Evolutionary conservation across 768 basidiomycete genomes (phyloP).

Genomic region (Amyloporia xantha): DNA sequence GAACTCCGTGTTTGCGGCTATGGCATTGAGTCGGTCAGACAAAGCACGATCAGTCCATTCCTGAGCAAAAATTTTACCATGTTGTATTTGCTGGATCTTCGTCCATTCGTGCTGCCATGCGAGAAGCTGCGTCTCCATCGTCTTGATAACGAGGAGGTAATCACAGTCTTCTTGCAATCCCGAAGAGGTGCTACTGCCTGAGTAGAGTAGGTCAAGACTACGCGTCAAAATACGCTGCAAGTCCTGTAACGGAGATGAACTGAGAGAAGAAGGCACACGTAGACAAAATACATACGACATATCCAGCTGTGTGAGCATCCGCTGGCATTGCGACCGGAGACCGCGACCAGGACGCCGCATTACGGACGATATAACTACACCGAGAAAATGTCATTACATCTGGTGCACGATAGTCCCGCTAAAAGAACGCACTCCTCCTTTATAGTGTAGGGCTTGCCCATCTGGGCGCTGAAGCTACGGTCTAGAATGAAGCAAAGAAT

Average conservation of each 20-base stretch:
- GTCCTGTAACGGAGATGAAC: conserved; percentile 38
- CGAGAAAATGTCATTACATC: too few species aligned
- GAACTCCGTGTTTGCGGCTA: conserved; percentile 8
- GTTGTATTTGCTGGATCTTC: conserved; percentile 12
- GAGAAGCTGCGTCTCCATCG: conserved; percentile 73
- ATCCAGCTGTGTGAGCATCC: conserved; percentile 68
- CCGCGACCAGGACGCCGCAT: conserved; percentile 68
- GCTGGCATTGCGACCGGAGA: conserved; percentile 55
- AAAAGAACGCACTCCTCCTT: conserved; percentile 87
- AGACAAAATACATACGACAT: conserved; percentile 50
- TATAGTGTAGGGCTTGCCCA: conserved; percentile 93
- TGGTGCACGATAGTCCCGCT: not conserved
- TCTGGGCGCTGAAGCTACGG: conserved; percentile 86
- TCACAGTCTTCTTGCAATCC: conserved; percentile 82
- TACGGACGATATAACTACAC: conserved; percentile 80
- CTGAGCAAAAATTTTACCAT: not conserved
- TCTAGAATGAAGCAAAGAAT: conserved; percentile 81
- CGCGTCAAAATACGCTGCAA: conserved; percentile 86
- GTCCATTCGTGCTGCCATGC: conserved; percentile 54
- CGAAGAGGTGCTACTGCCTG: conserved; percentile 68
- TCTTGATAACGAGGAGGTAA: conserved; percentile 77
- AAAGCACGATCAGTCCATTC: not conserved
- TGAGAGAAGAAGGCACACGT: conserved; percentile 1
- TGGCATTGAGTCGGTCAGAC: not conserved
- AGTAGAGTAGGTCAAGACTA: conserved; percentile 86